These are phyloP conservation scores for Lojkania enalia DNA, from an alignment of 2,329 filamentous ascomycete species.

Conservation along the genomic window DNA sequence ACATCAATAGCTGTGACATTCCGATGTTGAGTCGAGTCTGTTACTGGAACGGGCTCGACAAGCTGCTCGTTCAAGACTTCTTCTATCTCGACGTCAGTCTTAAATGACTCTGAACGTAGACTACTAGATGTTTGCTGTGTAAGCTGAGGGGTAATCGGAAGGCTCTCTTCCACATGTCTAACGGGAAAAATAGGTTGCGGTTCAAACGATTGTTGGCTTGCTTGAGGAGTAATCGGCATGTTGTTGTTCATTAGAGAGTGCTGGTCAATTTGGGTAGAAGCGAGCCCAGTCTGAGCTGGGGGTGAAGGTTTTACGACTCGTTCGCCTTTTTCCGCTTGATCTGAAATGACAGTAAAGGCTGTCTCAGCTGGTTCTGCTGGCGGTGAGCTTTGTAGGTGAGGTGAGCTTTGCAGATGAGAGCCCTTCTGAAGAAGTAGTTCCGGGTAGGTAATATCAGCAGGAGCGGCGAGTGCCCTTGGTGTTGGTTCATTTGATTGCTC, in stretches of 20 bases:
- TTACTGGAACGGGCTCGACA: neutral
- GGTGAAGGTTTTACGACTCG: conserved; percentile 17
- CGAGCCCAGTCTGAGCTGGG: neutral
- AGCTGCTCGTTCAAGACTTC: neutral
- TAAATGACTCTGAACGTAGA: conserved; percentile 19
- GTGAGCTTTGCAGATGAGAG: conserved; percentile 6
- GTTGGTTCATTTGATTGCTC: conserved; percentile 8
- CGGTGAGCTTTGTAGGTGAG: conserved; percentile 16
- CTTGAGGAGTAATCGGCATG: conserved; percentile 30
- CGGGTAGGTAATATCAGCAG: conserved; percentile 10
- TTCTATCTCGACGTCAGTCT: conserved; percentile 10
- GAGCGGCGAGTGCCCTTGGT: conserved; percentile 4
- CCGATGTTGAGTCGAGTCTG: conserved; percentile 14
- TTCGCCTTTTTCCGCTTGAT: conserved; percentile 8
- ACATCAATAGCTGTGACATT: conserved; percentile 13
- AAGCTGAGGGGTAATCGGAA: conserved; percentile 44
- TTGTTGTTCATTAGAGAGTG: conserved; percentile 20
- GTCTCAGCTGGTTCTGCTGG: conserved; percentile 9
- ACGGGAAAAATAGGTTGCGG: conserved; percentile 21
- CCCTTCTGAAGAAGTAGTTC: conserved; percentile 9
- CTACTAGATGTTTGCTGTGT: conserved; percentile 37
- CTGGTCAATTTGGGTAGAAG: conserved; percentile 14
- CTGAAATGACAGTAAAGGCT: too few species aligned
- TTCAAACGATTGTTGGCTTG: conserved; percentile 30
- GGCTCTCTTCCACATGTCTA: conserved; percentile 21